These are phyloP conservation scores for Nakazawaea ernobii DNA, from an alignment of 805 yeast species.

Conservation along the genomic window DNA sequence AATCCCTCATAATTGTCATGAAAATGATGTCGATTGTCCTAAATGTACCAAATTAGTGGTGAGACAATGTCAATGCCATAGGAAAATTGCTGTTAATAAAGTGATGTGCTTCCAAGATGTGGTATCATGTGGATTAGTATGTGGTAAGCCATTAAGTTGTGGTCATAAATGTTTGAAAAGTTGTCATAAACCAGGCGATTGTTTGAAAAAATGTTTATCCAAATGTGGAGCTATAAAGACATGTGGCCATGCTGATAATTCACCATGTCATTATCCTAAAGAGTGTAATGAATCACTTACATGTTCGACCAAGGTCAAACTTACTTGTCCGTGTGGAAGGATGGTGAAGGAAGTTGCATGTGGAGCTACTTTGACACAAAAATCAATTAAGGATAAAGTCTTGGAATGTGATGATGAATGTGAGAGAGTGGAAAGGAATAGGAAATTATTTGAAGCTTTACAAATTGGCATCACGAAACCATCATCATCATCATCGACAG, in stretches of 20 bases:
- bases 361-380: constrained; percentile 37
- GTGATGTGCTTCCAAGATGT: constrained; percentile 63
- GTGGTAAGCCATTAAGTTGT: constrained; percentile 43
- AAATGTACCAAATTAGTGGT: constrained; percentile 62
- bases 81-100: constrained; percentile 41
- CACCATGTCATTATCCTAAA: constrained; percentile 57
- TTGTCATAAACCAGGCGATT: constrained; percentile 57
- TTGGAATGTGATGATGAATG: constrained; percentile 72
- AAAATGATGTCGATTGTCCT: constrained; percentile 60
- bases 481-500: constrained; percentile 4
- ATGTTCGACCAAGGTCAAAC: constrained; percentile 44
- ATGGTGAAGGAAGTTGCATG: constrained; percentile 44
- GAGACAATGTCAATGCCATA: constrained; percentile 60
- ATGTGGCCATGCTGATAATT: constrained; percentile 67
- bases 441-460: constrained; percentile 59
- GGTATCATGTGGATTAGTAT: constrained; percentile 64
- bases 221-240: constrained; percentile 48
- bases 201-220: constrained; percentile 53
- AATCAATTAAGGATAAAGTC: constrained; percentile 28
- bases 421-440: constrained; percentile 52
- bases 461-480: constrained; percentile 15
- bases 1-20: constrained; percentile 73
- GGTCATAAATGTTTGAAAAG: constrained; percentile 51
- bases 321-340: constrained; percentile 65
- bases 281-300: constrained; percentile 46